A percentile compares a stretch with the other conserved stretches of the same genome.
Conservation (phyloP, 176 grass and related monocot genomes). For the Triticum timopheevii region DNA sequence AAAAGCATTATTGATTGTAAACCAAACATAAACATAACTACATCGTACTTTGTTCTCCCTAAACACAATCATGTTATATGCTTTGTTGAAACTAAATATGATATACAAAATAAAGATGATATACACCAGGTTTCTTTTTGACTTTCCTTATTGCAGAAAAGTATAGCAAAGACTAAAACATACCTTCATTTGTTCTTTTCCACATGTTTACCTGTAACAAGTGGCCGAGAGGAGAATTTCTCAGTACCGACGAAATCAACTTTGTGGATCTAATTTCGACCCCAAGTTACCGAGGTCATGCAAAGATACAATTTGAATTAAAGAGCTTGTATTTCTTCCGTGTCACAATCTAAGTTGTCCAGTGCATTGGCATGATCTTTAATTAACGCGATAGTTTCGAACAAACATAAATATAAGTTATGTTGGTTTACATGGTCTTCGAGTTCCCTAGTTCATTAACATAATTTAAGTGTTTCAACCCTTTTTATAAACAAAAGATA, state of each 20-base stretch:
- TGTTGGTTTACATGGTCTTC: background rate
- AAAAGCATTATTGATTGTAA: background rate
- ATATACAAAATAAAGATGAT: background rate
- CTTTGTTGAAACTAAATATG: background rate
- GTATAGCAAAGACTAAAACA: background rate
- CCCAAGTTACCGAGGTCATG: background rate
- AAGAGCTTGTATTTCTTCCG: background rate
- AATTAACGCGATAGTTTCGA: background rate
- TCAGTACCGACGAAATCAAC: background rate
- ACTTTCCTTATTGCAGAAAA: background rate
- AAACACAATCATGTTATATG: background rate
- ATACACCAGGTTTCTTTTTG: background rate
- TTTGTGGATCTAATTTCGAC: background rate
- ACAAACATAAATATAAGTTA: background rate
- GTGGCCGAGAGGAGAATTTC: background rate
- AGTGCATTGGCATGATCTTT: background rate
- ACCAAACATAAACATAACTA: background rate
- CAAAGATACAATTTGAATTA: background rate
- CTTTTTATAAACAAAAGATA: background rate
- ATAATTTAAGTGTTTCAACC: fast-evolving
- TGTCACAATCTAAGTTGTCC: background rate
- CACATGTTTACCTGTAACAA: background rate
- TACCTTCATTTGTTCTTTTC: background rate
- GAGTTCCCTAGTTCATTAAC: background rate
- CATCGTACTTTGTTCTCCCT: background rate